Evolutionary conservation across 495 filamentous ascomycete species (phyloP).

Genomic region (Cudoniella acicularis): DNA sequence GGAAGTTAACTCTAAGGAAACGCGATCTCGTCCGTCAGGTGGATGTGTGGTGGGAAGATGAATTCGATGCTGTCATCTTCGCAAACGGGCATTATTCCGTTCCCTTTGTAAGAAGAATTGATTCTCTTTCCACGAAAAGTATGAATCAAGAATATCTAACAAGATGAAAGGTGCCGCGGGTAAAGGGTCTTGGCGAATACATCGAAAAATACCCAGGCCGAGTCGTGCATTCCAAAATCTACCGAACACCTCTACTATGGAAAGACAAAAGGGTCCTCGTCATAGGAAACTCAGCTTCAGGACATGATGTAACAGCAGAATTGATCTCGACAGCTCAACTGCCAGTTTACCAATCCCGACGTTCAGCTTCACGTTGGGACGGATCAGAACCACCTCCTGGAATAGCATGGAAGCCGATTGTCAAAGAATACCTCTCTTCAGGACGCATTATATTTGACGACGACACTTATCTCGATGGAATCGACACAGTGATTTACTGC

Average conservation of each 20-base stretch:
- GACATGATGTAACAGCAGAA: slow-evolving; percentile 41
- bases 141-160: not conserved
- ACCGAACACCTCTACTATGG: slow-evolving; percentile 35
- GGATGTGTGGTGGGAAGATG: slow-evolving; percentile 46
- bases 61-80: slow-evolving; percentile 46
- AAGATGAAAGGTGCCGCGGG: slow-evolving; percentile 34
- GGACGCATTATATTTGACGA: slow-evolving; percentile 43
- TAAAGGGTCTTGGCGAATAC: slow-evolving; percentile 39
- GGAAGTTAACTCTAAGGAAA: slow-evolving; percentile 42
- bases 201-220: slow-evolving; percentile 34
- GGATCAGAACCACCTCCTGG: slow-evolving; percentile 35
- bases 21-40: slow-evolving; percentile 35
- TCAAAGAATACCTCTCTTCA: slow-evolving; percentile 31
- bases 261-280: slow-evolving; percentile 35
- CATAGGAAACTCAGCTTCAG: slow-evolving; percentile 49
- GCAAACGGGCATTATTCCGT: slow-evolving; percentile 51
- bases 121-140: not conserved
- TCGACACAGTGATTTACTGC: slow-evolving; percentile 46
- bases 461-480: slow-evolving; percentile 32
- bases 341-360: slow-evolving; percentile 43
- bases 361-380: slow-evolving; percentile 42
- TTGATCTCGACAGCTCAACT: slow-evolving; percentile 29
- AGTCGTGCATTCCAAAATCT: slow-evolving; percentile 43
- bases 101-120: slow-evolving; percentile 39
- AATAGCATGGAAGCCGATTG: slow-evolving; percentile 42